Conservation (phyloP, 2,329 filamentous ascomycete genomes). For the Alternaria sp. region DNA sequence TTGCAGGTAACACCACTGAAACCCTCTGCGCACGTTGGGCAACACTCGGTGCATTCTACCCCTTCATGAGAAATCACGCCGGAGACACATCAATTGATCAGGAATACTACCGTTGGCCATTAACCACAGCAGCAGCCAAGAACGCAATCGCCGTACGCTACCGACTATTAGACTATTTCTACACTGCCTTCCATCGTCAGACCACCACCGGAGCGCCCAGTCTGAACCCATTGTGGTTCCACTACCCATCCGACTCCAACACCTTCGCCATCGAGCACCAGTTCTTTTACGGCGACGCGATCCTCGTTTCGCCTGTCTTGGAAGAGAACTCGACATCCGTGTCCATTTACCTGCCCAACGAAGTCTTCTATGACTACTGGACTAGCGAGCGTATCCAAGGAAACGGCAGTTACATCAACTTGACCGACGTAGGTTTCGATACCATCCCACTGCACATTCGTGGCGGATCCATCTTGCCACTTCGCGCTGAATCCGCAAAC, state of each 20-base stretch:
- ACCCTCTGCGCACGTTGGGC: slow-evolving; percentile 77
- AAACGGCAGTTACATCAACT: slow-evolving; percentile 56
- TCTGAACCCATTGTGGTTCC: slow-evolving; percentile 74
- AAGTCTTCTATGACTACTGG: slow-evolving; percentile 68
- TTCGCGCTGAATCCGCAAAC: slow-evolving; percentile 64
- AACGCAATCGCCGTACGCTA: slow-evolving; percentile 76
- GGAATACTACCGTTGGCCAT: slow-evolving; percentile 63
- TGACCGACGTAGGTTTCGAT: slow-evolving; percentile 60
- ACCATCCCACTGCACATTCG: slow-evolving; percentile 71
- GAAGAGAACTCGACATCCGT: slow-evolving; percentile 63
- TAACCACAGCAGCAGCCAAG: slow-evolving; percentile 69
- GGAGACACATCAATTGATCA: slow-evolving; percentile 63
- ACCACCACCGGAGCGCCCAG: slow-evolving; percentile 68
- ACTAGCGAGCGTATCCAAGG: slow-evolving; percentile 61
- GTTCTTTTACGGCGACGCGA: slow-evolving; percentile 66
- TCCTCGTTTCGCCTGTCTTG: slow-evolving; percentile 66
- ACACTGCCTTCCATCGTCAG: slow-evolving; percentile 72
- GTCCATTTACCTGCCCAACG: slow-evolving; percentile 64
- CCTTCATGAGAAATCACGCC: slow-evolving; percentile 79
- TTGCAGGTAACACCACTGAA: slow-evolving; percentile 71
- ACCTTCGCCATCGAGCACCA: slow-evolving; percentile 63
- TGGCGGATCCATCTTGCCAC: slow-evolving; percentile 69
- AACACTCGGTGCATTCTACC: slow-evolving; percentile 73
- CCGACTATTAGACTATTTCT: slow-evolving; percentile 77
- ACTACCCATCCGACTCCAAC: slow-evolving; percentile 67